Evolutionary conservation across 192 early-diverging fungal genomes (phyloP).

Genomic region (Globomyces pollinis-pini): DNA sequence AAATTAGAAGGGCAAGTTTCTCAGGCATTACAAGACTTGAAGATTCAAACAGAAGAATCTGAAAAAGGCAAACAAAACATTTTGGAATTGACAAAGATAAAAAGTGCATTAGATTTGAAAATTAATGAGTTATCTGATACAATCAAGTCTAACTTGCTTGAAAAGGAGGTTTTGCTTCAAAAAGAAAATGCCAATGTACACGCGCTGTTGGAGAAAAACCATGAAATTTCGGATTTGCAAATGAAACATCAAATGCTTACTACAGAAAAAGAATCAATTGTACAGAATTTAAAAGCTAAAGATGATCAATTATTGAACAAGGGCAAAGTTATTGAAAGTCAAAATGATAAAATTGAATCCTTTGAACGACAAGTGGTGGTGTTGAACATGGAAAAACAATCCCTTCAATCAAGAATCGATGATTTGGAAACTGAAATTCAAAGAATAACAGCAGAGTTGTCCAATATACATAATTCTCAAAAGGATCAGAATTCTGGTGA

Average conservation of each 20-base stretch:
- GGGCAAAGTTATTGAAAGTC: background rate
- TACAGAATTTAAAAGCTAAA: background rate
- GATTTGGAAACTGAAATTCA: background rate
- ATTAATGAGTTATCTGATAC: constrained; percentile 15
- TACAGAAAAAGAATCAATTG: background rate
- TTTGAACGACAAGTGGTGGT: constrained; percentile 1
- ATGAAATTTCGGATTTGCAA: constrained; percentile 18
- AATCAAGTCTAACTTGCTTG: constrained; percentile 6
- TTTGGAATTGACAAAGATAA: background rate
- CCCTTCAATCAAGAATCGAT: background rate
- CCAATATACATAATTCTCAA: background rate
- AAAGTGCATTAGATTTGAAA: background rate
- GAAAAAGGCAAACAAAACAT: background rate
- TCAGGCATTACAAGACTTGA: background rate
- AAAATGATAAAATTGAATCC: constrained; percentile 2
- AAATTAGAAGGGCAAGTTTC: constrained; percentile 14
- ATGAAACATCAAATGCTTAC: constrained; percentile 11
- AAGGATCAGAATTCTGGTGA: background rate
- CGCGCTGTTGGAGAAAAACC: background rate
- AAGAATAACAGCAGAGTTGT: background rate
- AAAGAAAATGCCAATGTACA: background rate
- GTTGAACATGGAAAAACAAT: background rate
- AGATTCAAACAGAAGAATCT: constrained; percentile 9
- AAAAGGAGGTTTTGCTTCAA: background rate
- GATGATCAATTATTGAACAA: background rate